phyloP scores from a whole-genome alignment of 164 flowering plant species.

The Stephania yunnanensis region DNA sequence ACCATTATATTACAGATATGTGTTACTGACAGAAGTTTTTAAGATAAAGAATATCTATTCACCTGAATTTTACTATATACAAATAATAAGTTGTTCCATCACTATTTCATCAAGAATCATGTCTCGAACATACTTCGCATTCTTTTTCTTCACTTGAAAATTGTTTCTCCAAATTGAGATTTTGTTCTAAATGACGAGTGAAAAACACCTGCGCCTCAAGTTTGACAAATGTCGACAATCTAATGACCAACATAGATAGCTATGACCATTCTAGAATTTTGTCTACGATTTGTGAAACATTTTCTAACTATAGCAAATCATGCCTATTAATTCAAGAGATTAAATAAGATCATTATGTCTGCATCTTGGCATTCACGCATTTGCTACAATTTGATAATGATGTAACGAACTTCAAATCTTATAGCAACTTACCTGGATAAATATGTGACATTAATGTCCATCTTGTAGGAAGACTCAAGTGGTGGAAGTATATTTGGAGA shows the following conservation, averaged over 20 bases:
- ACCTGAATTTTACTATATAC: background rate
- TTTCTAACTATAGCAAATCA: too few relatives aligned
- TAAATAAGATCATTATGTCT: background rate
- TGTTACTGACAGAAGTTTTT: background rate
- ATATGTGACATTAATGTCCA: background rate
- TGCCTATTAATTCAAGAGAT: too few relatives aligned
- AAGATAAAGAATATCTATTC: background rate
- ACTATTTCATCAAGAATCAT: background rate
- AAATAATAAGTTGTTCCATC: background rate
- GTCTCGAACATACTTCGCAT: background rate
- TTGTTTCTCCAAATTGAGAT: background rate
- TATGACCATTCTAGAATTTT: too few relatives aligned
- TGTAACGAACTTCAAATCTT: background rate
- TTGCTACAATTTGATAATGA: background rate
- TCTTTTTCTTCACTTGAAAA: background rate
- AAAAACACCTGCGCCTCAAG: background rate
- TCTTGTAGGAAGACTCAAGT: constrained; percentile 48
- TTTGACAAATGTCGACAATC: too few relatives aligned
- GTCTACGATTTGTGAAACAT: too few relatives aligned
- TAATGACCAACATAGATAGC: too few relatives aligned
- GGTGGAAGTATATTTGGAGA: constrained; percentile 40
- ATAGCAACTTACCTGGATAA: background rate
- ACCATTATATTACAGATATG: background rate
- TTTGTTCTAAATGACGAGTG: background rate
- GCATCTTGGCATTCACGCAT: background rate